phyloP scores from a whole-genome alignment of 805 yeast species.

The Kodamaea restingae region DNA sequence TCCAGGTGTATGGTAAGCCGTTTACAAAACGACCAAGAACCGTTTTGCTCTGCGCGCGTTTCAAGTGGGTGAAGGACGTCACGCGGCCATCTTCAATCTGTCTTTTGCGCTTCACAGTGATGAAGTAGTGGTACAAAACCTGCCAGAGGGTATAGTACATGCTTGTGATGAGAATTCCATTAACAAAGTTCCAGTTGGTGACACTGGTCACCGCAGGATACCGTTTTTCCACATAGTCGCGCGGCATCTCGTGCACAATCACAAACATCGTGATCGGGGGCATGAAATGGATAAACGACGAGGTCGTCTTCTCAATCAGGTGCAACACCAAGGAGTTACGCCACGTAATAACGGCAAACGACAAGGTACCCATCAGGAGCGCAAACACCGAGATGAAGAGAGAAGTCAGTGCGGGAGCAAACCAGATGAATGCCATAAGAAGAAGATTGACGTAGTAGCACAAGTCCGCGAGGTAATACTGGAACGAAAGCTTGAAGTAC shows the following conservation, averaged over 20 bases:
- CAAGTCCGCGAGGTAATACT: conserved; percentile 85
- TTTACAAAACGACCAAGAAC: conserved; percentile 75
- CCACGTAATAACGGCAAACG: conserved; percentile 96
- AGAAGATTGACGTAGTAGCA: conserved; percentile 86
- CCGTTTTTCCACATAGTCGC: conserved; percentile 48
- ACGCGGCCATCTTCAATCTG: conserved; percentile 82
- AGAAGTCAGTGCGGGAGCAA: conserved; percentile 66
- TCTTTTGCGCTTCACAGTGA: conserved; percentile 73
- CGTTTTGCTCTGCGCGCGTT: conserved; percentile 63
- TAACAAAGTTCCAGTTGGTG: conserved; percentile 61
- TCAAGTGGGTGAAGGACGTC: conserved; percentile 82
- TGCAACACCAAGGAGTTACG: conserved; percentile 89
- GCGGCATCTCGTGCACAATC: conserved; percentile 71
- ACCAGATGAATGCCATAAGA: conserved; percentile 72
- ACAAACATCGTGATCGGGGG: conserved; percentile 89
- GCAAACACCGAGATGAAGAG: conserved; percentile 82
- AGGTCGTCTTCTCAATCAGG: conserved; percentile 86
- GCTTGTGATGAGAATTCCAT: conserved; percentile 75
- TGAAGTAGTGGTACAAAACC: conserved; percentile 82
- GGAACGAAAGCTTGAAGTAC: conserved; percentile 73
- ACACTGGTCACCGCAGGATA: conserved; percentile 79
- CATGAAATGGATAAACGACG: conserved; percentile 83
- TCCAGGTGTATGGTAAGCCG: conserved; percentile 70
- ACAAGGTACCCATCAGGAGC: conserved; percentile 79
- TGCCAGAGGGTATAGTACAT: conserved; percentile 88